Evolutionary conservation across 2,329 filamentous ascomycete species (phyloP).

Genomic region (Aspergillus luchuensis): DNA sequence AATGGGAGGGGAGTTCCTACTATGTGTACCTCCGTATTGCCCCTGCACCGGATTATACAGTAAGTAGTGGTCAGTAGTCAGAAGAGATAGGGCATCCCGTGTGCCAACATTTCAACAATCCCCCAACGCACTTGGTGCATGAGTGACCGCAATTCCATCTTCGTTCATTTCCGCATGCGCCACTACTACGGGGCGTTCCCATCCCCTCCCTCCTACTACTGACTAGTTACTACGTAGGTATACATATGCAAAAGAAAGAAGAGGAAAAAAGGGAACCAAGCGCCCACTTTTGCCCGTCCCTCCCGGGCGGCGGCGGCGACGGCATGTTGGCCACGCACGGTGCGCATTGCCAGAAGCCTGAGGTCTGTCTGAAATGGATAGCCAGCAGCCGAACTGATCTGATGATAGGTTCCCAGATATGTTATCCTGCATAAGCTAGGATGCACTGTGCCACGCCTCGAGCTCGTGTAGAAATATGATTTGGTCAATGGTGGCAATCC

Average conservation of each 20-base stretch:
- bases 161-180: no score
- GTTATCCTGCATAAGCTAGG: constrained; percentile 19
- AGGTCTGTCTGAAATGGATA: not conserved
- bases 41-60: no score
- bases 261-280: not conserved
- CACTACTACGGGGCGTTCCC: no score
- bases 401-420: constrained; percentile 22
- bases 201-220: no score
- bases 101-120: no score
- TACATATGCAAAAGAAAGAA: not conserved
- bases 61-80: no score
- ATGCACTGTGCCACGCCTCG: constrained; percentile 14
- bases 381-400: constrained; percentile 3
- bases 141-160: no score
- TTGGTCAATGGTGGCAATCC: constrained; percentile 14
- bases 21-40: not conserved
- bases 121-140: no score
- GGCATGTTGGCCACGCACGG: constrained; percentile 13
- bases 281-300: not conserved
- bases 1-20: constrained; percentile 7
- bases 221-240: no score
- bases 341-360: not conserved
- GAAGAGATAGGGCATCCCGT: no score
- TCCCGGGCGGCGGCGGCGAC: not conserved
- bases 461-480: constrained; percentile 23